A percentile compares a stretch with the other conserved stretches of the same genome.
Conservation (phyloP, 2,329 filamentous ascomycete genomes). For the Epichloe amarillans region DNA sequence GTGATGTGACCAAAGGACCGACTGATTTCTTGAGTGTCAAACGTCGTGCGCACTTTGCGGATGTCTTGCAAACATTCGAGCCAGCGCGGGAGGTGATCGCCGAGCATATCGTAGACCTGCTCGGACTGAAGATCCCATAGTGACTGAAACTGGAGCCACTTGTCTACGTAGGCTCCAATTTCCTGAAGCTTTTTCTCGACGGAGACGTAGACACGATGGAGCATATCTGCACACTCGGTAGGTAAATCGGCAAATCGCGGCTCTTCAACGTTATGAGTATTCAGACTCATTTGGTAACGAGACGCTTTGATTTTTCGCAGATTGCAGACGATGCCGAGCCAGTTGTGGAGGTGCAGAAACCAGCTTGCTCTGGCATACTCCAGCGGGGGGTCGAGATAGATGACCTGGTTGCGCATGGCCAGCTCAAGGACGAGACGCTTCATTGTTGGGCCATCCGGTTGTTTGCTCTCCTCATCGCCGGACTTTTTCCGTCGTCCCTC, state of each 20-base stretch:
- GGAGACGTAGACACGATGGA: slow-evolving; percentile 67
- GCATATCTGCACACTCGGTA: slow-evolving; percentile 63
- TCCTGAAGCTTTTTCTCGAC: slow-evolving; percentile 72
- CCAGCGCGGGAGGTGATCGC: slow-evolving; percentile 86
- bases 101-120: slow-evolving; percentile 83
- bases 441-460: slow-evolving; percentile 48
- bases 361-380: slow-evolving; percentile 87
- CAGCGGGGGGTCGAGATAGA: slow-evolving; percentile 92
- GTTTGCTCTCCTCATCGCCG: slow-evolving; percentile 30
- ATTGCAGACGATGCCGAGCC: slow-evolving; percentile 87
- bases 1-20: slow-evolving; percentile 86
- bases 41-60: slow-evolving; percentile 85
- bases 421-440: slow-evolving; percentile 75
- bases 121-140: slow-evolving; percentile 96
- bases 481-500: slow-evolving; percentile 39
- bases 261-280: slow-evolving; percentile 51
- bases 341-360: slow-evolving; percentile 84
- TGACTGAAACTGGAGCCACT: slow-evolving; percentile 97
- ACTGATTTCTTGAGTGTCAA: slow-evolving; percentile 91
- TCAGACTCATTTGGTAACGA: slow-evolving; percentile 79
- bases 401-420: slow-evolving; percentile 95
- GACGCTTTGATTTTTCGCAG: slow-evolving; percentile 89
- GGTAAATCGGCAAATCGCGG: slow-evolving; percentile 75
- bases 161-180: slow-evolving; percentile 79
- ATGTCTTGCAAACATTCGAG: slow-evolving; percentile 94